Base-by-base conservation (phyloP, 495 filamentous ascomycete genomes). In the Pyrenula aspistea region DNA sequence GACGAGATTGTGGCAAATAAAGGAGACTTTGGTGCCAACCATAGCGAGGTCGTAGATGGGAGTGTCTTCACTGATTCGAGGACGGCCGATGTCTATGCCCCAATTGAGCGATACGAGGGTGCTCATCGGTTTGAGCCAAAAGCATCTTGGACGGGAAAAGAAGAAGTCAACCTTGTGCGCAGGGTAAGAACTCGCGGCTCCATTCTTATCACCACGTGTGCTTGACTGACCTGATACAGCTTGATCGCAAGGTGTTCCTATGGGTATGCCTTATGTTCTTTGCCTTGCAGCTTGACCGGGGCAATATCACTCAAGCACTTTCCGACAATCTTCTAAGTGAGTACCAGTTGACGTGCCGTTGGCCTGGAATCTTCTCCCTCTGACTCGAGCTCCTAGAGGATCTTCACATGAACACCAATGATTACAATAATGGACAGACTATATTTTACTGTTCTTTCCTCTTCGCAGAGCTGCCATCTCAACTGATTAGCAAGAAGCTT, bases 251-350 rank as follows among this genome's bases (percentile, higher is more conserved):
- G 15, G 73, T 87, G n/a, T 73, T 73, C 24, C 25, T 70, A 19
- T 79, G 77, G 77, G 78, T 78, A 10, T 84, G 82, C 56, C 67
- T 84, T 49, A 85, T 84, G 81, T 87, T 87, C 66, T 87, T 89
- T 54, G 83, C 81, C 0, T 73, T 91, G 25, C 81, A 91, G 54
- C 68, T 89, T 1, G 87, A 91, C 60, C 76, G 86, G n/a, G 79
- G 81, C 19, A 91, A 89, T 59, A 74, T 88, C 51, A 61, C 65
- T 12, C 77, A 86, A 57, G 83, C 85, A 4, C 63, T 85, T 1
- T 77, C 81, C 0, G 85, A 87, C 64, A 82, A 85, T 65, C 69
- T 88, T 57, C 73, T 87, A 2, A 65, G 31, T 42, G 31, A 42
- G 64, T 42, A n/a, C n/a, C n/a, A n/a, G n/a, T n/a, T n/a, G n/a